Percentiles rank a stretch among this genome's conserved stretches.
These are phyloP conservation scores for Wallacemonas sp. DNA, from an alignment of 208 protist genomes.

Conservation along the genomic window DNA sequence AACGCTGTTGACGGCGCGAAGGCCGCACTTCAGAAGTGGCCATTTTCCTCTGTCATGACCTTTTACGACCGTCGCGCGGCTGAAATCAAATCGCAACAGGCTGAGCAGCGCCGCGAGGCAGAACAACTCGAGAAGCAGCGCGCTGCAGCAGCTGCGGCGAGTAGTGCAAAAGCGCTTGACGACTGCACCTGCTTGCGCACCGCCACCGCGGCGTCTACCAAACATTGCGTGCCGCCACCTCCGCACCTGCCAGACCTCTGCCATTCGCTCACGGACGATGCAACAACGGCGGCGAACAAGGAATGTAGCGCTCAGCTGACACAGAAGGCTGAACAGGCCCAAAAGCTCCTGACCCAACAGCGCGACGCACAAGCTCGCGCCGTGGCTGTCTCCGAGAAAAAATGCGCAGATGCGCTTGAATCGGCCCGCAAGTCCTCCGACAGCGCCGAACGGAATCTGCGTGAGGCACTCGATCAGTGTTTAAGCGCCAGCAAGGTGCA, in stretches of 20 bases:
- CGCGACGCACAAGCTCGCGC: constrained; percentile 1
- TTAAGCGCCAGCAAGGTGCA: neutral
- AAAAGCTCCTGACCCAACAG: neutral
- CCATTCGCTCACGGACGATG: neutral
- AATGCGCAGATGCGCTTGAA: constrained; percentile 3
- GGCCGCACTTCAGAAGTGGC: constrained; percentile 10
- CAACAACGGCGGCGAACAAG: neutral
- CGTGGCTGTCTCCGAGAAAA: constrained; percentile 6
- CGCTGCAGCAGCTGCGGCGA: neutral
- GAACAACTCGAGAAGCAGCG: neutral
- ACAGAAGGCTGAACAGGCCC: neutral
- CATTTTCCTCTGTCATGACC: constrained; percentile 19
- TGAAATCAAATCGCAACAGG: neutral
- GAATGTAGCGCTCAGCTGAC: constrained; percentile 12
- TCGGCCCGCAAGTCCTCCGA: neutral
- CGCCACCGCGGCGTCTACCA: neutral
- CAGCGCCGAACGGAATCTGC: neutral
- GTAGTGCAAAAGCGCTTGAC: neutral
- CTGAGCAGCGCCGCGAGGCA: neutral
- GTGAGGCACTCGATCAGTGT: neutral
- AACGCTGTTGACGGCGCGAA: constrained; percentile 2
- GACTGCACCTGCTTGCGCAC: neutral
- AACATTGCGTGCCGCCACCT: neutral
- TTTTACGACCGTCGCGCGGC: constrained; percentile 16
- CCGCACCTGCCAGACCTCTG: neutral